These are phyloP conservation scores for Lachancea dasiensis DNA, from an alignment of 805 yeast species.

Conservation along the genomic window DNA sequence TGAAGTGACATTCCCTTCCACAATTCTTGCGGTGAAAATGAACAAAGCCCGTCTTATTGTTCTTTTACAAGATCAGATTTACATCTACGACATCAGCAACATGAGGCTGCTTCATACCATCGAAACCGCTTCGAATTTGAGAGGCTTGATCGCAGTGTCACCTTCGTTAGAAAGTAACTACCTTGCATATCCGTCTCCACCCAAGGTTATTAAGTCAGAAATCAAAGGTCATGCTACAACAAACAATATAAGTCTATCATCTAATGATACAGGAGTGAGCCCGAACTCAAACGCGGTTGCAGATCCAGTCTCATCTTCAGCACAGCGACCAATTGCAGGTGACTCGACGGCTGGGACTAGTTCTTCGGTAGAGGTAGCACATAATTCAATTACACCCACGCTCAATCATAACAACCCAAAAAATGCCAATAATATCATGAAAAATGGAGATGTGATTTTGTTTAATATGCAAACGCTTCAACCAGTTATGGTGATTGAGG, in stretches of 20 bases:
- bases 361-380: not conserved
- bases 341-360: not conserved
- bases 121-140: conserved; percentile 42
- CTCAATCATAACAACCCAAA: conserved; percentile 10
- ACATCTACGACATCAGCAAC: conserved; percentile 66
- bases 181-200: conserved; percentile 74
- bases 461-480: conserved; percentile 57
- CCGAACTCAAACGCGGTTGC: not conserved
- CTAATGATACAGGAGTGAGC: conserved; percentile 2
- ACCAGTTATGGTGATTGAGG: conserved; percentile 64
- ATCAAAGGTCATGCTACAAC: conserved; percentile 28
- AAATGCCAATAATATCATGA: conserved; percentile 13
- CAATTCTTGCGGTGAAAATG: conserved; percentile 54
- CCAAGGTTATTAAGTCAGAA: conserved; percentile 41
- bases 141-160: conserved; percentile 59
- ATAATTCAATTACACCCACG: conserved; percentile 1
- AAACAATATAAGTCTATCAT: conserved; percentile 22
- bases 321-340: not conserved
- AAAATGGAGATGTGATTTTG: conserved; percentile 61
- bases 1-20: conserved; percentile 63
- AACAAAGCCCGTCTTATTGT: conserved; percentile 62
- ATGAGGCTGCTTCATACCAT: conserved; percentile 57
- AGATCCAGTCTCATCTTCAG: not conserved
- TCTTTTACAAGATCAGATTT: conserved; percentile 56
- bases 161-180: conserved; percentile 45